Conservation (phyloP, 257 asterid genomes). For the Jasminum sambac region DNA sequence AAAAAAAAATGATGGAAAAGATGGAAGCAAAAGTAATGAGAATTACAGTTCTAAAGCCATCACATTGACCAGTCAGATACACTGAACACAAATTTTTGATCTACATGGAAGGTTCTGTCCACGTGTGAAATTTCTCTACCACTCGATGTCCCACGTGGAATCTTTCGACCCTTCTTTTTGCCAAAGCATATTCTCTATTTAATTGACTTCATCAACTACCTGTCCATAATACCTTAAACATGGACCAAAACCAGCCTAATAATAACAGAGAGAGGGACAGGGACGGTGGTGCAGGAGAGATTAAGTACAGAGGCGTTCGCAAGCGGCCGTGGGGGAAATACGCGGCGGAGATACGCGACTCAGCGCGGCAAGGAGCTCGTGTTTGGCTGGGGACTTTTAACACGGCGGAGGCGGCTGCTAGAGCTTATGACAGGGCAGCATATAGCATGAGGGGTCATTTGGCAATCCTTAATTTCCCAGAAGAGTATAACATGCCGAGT, state of each 20-base stretch:
- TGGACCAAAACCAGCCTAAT: conserved; percentile 20
- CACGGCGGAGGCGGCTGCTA: conserved; percentile 72
- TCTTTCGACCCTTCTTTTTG: conserved; percentile 4
- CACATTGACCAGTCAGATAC: conserved; percentile 56
- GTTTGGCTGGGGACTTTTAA: conserved; percentile 81
- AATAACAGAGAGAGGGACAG: background rate
- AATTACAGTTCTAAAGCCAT: conserved; percentile 39
- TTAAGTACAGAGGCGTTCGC: conserved; percentile 71
- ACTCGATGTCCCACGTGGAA: conserved; percentile 36
- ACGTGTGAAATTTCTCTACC: conserved; percentile 38
- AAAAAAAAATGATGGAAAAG: background rate
- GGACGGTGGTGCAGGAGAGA: conserved; percentile 34
- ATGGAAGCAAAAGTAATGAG: conserved; percentile 18
- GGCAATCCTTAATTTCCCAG: conserved; percentile 80
- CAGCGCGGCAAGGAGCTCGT: conserved; percentile 54
- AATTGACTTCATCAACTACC: conserved; percentile 3
- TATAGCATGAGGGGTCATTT: conserved; percentile 68
- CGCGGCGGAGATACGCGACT: conserved; percentile 86
- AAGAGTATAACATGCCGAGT: conserved; percentile 60
- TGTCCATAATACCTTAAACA: conserved; percentile 28
- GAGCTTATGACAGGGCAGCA: conserved; percentile 75
- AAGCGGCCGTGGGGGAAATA: conserved; percentile 85
- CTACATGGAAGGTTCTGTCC: conserved; percentile 41
- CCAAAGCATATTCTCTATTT: conserved; percentile 11
- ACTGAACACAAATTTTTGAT: conserved; percentile 33